phyloP scores from a whole-genome alignment of 192 early-diverging fungal genomes.

The Coemansia erecta region DNA sequence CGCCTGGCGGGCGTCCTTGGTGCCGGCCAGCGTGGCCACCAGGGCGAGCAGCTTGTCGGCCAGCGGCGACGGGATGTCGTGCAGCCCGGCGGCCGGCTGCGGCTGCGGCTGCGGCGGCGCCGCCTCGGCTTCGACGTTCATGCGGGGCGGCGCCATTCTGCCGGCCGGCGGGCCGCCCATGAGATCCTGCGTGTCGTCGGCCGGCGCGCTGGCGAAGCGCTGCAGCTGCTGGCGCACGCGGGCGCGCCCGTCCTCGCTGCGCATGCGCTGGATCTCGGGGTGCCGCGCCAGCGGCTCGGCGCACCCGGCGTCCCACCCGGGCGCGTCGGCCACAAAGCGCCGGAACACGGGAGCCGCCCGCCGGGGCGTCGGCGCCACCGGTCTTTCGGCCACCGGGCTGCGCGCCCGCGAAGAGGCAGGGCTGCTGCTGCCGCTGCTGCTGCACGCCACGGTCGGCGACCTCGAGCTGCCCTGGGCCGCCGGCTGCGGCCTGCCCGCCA shows the following conservation, averaged over 20 bases:
- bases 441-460: not conserved
- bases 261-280: conserved; percentile 4
- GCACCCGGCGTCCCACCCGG: not conserved
- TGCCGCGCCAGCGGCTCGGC: too few relatives aligned
- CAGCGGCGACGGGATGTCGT: conserved; percentile 21
- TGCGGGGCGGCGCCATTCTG: not conserved
- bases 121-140: not conserved
- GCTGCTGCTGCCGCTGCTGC: too few relatives aligned
- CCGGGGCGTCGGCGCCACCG: conserved; percentile 43
- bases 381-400: conserved; percentile 5
- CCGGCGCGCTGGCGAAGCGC: conserved; percentile 21
- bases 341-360: conserved; percentile 19
- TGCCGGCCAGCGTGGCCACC: conserved; percentile 11
- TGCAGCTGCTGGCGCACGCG: conserved; percentile 16
- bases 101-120: not conserved
- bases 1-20: conserved; percentile 13
- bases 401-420: too few relatives aligned
- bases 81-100: not conserved
- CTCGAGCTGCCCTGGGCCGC: not conserved
- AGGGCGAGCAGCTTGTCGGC: conserved; percentile 37
- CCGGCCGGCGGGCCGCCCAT: not conserved
- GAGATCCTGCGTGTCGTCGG: not conserved
- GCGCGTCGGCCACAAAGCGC: conserved; percentile 1
- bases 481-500: too few relatives aligned
- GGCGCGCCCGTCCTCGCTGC: conserved; percentile 7